Percentiles rank a stretch among this genome's conserved stretches.
These are phyloP conservation scores for Erodium moschatum DNA, from an alignment of 441 rosid genomes.

Conservation along the genomic window DNA sequence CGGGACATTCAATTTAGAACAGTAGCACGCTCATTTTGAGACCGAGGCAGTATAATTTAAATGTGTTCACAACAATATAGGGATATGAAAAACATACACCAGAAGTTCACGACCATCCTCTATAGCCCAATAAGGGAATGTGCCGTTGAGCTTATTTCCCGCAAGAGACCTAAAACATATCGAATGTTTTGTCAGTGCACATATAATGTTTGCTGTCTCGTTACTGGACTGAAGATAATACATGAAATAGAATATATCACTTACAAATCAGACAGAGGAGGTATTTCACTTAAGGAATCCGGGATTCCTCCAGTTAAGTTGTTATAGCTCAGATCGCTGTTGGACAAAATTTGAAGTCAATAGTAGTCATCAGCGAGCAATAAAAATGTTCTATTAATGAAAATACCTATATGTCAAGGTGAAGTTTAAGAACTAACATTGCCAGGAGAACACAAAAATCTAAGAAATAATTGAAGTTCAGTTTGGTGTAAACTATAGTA, in stretches of 20 bases:
- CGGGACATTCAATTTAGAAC: background rate
- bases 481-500: too few relatives aligned
- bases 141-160: background rate
- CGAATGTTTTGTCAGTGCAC: background rate
- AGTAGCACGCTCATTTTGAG: too few relatives aligned
- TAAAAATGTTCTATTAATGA: too few relatives aligned
- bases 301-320: background rate
- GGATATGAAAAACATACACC: background rate
- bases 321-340: conserved; percentile 8
- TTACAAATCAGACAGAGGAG: background rate
- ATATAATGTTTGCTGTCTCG: background rate
- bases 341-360: background rate
- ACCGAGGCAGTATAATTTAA: background rate
- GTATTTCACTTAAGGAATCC: background rate
- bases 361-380: background rate
- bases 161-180: conserved; percentile 1
- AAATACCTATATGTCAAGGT: background rate
- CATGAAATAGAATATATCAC: background rate
- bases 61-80: background rate
- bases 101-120: background rate
- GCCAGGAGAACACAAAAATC: too few relatives aligned
- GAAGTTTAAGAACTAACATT: background rate
- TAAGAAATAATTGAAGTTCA: background rate
- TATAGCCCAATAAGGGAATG: conserved; percentile 2
- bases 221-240: background rate